Evolutionary conservation across 305 asterid genomes (phyloP).

Genomic region (Lippia alba): DNA sequence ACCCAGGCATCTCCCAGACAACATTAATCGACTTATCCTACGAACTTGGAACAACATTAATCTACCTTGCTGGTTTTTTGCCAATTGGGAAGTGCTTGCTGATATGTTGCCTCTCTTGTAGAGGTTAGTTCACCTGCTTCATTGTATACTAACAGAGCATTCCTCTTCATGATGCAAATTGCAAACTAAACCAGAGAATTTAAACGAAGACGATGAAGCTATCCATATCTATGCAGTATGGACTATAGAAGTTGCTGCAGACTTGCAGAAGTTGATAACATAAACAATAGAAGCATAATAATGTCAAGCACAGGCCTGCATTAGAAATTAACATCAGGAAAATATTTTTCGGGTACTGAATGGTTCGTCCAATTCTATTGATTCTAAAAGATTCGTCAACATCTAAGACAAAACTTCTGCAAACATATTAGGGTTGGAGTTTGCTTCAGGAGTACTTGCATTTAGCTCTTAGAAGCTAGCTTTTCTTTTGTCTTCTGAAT

Average conservation of each 20-base stretch:
- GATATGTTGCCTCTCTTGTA: too few relatives aligned
- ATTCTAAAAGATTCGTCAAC: slow-evolving; percentile 40
- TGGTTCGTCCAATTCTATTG: slow-evolving; percentile 23
- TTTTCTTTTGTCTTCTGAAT: slow-evolving; percentile 77
- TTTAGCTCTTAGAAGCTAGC: slow-evolving; percentile 47
- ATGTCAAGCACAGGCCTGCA: background rate
- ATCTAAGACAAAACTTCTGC: slow-evolving; percentile 40
- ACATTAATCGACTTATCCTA: too few relatives aligned
- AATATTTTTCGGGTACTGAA: background rate
- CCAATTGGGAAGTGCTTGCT: too few relatives aligned
- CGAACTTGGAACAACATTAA: too few relatives aligned
- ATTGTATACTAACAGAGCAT: too few relatives aligned
- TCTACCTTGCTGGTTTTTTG: too few relatives aligned
- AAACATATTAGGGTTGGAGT: slow-evolving; percentile 12
- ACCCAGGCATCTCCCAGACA: too few relatives aligned
- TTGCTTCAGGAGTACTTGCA: background rate
- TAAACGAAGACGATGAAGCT: background rate
- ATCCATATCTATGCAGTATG: background rate
- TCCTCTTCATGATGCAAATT: too few relatives aligned
- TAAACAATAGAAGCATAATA: slow-evolving; percentile 13
- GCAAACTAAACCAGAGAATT: background rate
- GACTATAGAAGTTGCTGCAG: background rate
- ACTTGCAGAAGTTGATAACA: background rate
- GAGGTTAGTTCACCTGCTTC: too few relatives aligned
- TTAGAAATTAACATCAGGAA: background rate